Evolutionary conservation across 306 rosid genomes (phyloP), one percentile per base, ranked within the genome.

Genomic region (Pterocarpus macrocarpus): DNA sequence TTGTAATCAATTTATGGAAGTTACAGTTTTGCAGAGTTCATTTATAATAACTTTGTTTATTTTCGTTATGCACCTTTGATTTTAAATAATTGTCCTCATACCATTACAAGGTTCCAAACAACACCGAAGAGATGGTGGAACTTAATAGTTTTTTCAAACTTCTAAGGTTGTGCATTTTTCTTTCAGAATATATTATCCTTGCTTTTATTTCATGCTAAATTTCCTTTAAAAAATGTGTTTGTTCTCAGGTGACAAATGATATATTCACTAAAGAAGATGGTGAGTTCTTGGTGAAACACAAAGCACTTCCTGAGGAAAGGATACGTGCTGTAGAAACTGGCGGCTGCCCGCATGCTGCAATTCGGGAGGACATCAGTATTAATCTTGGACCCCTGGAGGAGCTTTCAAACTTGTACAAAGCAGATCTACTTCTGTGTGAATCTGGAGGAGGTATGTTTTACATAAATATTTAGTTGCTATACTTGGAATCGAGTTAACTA

Each of bases 241-340:
- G 41, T 85, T 22, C 69, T 66, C 80, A 94, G 97, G 97, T 95
- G 64, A 95, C 99, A n/a, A 95, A 95, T 85, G 99, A 95, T 82
- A 95, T 95, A 72, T 95, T 95, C 85, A 95, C 99, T 0, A 93
- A 91, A 64, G 99, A 95, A 90, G 99, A 95, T 78, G 98, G 98
- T 50, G 99, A 95, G 80, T 95, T 95, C 83, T 86, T 95, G 93
- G 98, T 95, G 76, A 95, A 87, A 50, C 88, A 93, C 73, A 94
- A 93, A 82, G 99, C 99, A 53, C 91, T 95, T 57, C 96, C 98
- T 0, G 91, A 90, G 80, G 99, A 95, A 87, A 93, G 99, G 76
- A 95, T 95, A 36, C 92, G 98, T 39, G 99, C 99, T 32, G 96
- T 95, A 30, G 99, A 95, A 88, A 93, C 98, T 66, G 99, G 98